Conservation (phyloP, 257 asterid species). For the Echium plantagineum region DNA sequence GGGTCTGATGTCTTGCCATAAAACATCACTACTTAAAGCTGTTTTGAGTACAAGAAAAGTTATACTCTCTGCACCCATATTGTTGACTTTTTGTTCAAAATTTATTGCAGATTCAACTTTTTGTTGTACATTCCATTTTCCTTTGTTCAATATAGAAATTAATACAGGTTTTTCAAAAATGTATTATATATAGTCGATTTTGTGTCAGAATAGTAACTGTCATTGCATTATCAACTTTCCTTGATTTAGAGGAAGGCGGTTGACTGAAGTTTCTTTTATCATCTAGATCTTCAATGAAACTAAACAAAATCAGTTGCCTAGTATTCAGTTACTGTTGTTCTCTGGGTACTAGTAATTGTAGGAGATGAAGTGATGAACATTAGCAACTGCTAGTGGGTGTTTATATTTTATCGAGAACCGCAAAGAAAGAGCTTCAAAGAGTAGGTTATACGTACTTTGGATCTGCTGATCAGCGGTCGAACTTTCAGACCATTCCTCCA, state of each 20-base stretch:
- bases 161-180: too few species aligned
- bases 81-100: too few species aligned
- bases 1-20: too few species aligned
- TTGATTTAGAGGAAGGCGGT: too few species aligned
- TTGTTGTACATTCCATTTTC: too few species aligned
- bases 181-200: too few species aligned
- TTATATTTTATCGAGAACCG: background rate
- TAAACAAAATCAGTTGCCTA: too few species aligned
- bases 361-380: background rate
- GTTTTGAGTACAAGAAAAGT: too few species aligned
- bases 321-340: background rate
- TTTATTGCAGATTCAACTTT: too few species aligned
- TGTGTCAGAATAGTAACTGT: background rate
- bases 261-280: background rate
- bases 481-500: conserved; percentile 91
- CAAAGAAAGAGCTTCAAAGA: background rate
- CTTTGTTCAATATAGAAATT: too few species aligned
- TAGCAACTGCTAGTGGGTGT: background rate
- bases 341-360: background rate
- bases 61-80: too few species aligned
- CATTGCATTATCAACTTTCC: background rate
- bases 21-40: too few species aligned
- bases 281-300: background rate
- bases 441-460: conserved; percentile 32
- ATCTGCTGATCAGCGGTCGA: conserved; percentile 43